phyloP scores from a whole-genome alignment of 331 rosid genomes.

The Quercus tomentella region DNA sequence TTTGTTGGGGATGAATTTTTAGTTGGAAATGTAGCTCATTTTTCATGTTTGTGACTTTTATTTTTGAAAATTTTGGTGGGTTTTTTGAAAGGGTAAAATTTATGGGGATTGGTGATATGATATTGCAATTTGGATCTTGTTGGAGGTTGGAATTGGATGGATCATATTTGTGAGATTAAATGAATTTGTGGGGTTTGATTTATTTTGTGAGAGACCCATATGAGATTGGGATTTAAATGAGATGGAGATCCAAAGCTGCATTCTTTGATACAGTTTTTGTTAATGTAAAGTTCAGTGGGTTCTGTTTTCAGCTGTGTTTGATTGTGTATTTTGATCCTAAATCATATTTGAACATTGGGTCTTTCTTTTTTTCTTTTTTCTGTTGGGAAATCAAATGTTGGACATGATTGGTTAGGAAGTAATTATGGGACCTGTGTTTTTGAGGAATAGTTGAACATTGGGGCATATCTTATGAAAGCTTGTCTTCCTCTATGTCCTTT shows the following conservation, averaged over 20 bases:
- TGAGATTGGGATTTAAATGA: conserved; percentile 17
- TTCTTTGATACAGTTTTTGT: conserved; percentile 8
- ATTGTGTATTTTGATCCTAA: background rate
- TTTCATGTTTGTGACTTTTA: background rate
- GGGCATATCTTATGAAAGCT: too few relatives aligned
- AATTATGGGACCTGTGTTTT: background rate
- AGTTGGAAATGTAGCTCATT: background rate
- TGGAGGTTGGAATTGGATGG: conserved; percentile 19
- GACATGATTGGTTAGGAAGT: background rate
- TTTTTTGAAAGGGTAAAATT: background rate
- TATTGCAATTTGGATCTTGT: conserved; percentile 23
- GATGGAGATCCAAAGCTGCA: conserved; percentile 24
- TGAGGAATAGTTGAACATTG: background rate
- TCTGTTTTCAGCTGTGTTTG: background rate
- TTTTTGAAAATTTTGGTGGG: background rate
- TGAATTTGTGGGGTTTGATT: background rate
- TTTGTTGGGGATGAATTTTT: background rate
- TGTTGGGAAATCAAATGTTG: background rate
- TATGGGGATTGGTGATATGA: background rate
- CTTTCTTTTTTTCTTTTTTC: too few relatives aligned
- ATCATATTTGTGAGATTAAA: background rate
- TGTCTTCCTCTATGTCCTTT: too few relatives aligned
- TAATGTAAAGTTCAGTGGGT: conserved; percentile 7
- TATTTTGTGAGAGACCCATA: conserved; percentile 16
- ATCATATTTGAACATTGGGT: background rate